Base-by-base conservation (phyloP, 2,329 filamentous ascomycete genomes). In the Penicillium fuscoglaucum region DNA sequence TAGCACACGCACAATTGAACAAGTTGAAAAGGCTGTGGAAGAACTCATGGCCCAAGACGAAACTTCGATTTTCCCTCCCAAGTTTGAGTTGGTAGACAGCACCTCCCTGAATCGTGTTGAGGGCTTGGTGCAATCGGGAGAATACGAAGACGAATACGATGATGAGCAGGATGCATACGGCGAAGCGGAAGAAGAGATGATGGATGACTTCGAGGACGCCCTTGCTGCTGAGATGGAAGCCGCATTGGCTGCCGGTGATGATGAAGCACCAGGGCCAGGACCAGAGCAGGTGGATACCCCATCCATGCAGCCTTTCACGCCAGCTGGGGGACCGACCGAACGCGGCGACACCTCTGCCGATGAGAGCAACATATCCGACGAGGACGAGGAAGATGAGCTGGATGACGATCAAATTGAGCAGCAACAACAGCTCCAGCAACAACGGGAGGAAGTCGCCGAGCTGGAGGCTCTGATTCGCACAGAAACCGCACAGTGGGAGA, bases 1-100 rank as follows among this genome's bases (percentile, higher is more conserved):
- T 53, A 91, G 88, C 60, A 87, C 92, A 57, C 88, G 91, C 59
- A 90, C 93, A 63, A 93, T 95, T 61, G 89, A 93, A 71, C 88
- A 91, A 65, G 91, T 93, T 50, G 91, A 96, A 70, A 85, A 87
- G 56, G 85, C 90, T 65, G 90, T 96, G 35, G 86, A 91, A 62
- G 83, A 88, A 45, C 78, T 96, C 35, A 80, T 96, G 4, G 82
- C 83, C 45, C 85, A 87, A 41, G 92, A 96, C 67, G 81, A 83
- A 52, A 81, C 82, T 40, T 84, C 87, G 5, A 63, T 81, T 2
- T 83, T 83, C 24, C 68, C 72, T 17, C 84, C 87, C 15, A 81
- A 79, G 52, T 89, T 84, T 67, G 87, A 91, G 68, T 80, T 89
- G 68, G 78, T 90, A 50, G 85, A 89, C 59, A 74, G 73, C 35